Evolutionary conservation across 108 stramenopile genomes (phyloP).

Genomic region (Pseudonitzschia pungens): DNA sequence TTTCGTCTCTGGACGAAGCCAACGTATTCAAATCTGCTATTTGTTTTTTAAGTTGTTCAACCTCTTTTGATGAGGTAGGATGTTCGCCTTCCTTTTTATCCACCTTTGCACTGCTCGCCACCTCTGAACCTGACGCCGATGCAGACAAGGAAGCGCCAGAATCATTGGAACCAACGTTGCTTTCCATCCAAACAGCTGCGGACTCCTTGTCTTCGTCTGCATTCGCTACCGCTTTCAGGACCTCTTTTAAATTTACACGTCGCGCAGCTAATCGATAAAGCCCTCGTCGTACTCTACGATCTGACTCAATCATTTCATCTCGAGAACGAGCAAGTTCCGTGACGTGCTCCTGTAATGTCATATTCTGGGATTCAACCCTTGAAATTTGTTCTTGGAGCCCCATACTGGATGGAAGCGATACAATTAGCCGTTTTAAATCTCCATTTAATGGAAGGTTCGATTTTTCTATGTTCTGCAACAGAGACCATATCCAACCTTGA

Average conservation of each 20-base stretch:
- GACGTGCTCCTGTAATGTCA: constrained; percentile 48
- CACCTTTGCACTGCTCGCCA: background rate
- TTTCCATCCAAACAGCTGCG: constrained; percentile 44
- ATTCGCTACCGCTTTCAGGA: constrained; percentile 57
- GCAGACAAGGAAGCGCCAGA: constrained; percentile 4
- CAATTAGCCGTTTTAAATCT: background rate
- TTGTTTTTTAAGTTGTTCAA: constrained; percentile 53
- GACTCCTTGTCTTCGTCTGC: constrained; percentile 57
- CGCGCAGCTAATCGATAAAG: constrained; percentile 75
- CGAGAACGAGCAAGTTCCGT: constrained; percentile 64
- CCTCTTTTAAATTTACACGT: constrained; percentile 63
- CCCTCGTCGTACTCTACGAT: constrained; percentile 73
- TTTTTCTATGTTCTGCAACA: constrained; percentile 32
- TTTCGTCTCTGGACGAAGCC: constrained; percentile 55
- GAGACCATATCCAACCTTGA: constrained; percentile 49
- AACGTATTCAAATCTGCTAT: constrained; percentile 59
- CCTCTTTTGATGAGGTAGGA: constrained; percentile 30
- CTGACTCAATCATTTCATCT: constrained; percentile 64
- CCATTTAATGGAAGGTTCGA: constrained; percentile 7
- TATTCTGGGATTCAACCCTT: constrained; percentile 22
- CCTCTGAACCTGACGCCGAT: constrained; percentile 2
- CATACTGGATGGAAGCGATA: constrained; percentile 6
- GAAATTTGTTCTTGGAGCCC: constrained; percentile 20
- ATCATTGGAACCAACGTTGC: background rate
- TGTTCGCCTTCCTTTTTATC: constrained; percentile 25